These are phyloP conservation scores for Rhododendron griersonianum DNA, from an alignment of 148 eudicot species.

Conservation along the genomic window DNA sequence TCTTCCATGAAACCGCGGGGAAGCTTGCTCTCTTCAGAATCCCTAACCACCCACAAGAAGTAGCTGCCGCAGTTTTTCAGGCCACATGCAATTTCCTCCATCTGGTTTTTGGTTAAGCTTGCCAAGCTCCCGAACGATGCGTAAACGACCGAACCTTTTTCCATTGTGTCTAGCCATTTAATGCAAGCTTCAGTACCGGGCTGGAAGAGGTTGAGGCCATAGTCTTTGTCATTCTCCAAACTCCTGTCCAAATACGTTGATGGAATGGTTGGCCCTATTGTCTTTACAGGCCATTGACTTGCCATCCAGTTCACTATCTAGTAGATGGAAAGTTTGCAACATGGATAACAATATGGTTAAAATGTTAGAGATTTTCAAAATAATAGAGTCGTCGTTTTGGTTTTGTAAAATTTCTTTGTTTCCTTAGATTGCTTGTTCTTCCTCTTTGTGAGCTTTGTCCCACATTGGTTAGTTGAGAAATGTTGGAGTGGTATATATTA, in stretches of 20 bases:
- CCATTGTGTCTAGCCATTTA: conserved; percentile 44
- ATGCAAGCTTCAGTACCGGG: conserved; percentile 19
- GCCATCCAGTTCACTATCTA: no score
- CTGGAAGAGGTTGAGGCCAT: conserved; percentile 44
- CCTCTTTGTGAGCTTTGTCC: no score
- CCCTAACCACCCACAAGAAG: conserved; percentile 60
- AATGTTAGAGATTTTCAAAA: no score
- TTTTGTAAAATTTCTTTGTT: no score
- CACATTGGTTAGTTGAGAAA: no score
- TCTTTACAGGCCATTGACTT: no score
- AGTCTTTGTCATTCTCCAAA: conserved; percentile 38
- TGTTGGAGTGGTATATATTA: no score
- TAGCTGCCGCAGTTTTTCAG: conserved; percentile 11
- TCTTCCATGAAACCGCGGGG: conserved; percentile 23
- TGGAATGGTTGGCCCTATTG: conserved; percentile 52
- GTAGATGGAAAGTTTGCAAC: no score
- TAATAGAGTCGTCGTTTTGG: no score
- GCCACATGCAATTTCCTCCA: conserved; percentile 52
- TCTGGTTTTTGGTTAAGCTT: conserved; percentile 23
- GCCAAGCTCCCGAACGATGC: conserved; percentile 63
- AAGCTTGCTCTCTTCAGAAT: conserved; percentile 37
- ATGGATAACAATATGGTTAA: no score
- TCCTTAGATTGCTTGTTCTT: no score
- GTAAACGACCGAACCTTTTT: conserved; percentile 37
- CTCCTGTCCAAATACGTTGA: conserved; percentile 41